phyloP scores from a whole-genome alignment of 345 rosid genomes.

The Psidium guajava region DNA sequence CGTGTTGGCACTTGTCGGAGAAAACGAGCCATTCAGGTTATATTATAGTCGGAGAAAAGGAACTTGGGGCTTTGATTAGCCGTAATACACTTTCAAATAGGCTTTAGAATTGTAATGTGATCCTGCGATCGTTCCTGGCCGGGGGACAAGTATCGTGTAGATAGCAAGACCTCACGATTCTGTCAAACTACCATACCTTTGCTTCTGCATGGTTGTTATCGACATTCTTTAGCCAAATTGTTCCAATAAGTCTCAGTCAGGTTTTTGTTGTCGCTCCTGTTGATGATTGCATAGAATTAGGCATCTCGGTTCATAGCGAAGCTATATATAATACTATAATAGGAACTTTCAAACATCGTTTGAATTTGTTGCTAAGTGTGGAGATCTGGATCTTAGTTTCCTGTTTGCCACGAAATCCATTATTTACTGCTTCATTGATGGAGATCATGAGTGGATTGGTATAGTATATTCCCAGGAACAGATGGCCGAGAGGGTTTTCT shows the following conservation, averaged over 20 bases:
- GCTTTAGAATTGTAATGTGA: background rate
- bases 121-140: background rate
- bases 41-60: background rate
- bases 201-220: too few species aligned
- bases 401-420: background rate
- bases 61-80: background rate
- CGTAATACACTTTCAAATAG: background rate
- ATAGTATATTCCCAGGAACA: background rate
- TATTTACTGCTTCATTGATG: background rate
- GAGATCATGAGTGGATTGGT: background rate
- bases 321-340: background rate
- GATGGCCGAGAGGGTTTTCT: background rate
- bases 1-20: background rate
- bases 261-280: background rate
- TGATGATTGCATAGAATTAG: background rate
- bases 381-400: background rate
- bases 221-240: too few species aligned
- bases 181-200: background rate
- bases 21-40: background rate
- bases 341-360: background rate
- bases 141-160: background rate
- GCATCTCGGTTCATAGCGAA: background rate
- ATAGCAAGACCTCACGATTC: background rate
- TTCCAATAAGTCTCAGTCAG: background rate
- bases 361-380: background rate